Percentiles rank a stretch among this genome's conserved stretches.
phyloP scores from a whole-genome alignment of 768 basidiomycete species.

The Mycena olivaceomarginata region DNA sequence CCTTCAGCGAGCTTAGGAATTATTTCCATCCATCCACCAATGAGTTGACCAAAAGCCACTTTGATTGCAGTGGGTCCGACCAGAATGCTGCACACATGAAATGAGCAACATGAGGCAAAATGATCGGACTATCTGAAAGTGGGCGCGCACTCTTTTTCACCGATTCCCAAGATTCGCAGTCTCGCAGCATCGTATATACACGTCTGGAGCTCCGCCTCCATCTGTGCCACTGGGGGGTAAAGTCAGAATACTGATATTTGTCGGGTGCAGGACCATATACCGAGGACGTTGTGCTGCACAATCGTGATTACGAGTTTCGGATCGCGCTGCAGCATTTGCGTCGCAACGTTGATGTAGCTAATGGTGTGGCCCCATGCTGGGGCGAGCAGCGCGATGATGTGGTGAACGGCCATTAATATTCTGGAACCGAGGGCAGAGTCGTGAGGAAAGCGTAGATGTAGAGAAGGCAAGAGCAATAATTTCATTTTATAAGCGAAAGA shows the following conservation, averaged over 20 bases:
- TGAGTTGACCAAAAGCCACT: background rate
- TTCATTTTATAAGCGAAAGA: too few species aligned
- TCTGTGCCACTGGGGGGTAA: conserved; percentile 6
- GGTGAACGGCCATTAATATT: conserved; percentile 10
- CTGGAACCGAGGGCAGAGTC: too few species aligned
- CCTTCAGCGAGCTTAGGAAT: conserved; percentile 5
- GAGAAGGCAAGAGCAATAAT: too few species aligned
- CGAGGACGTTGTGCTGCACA: conserved; percentile 21
- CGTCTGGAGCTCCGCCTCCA: conserved; percentile 22
- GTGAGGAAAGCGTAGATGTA: too few species aligned
- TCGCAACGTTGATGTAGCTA: conserved; percentile 22
- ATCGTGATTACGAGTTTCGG: conserved; percentile 24
- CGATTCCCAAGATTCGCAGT: conserved; percentile 27
- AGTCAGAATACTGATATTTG: background rate
- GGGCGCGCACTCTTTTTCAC: conserved; percentile 15
- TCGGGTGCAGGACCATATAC: background rate
- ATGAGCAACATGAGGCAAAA: background rate
- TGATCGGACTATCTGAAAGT: background rate
- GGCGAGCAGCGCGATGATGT: conserved; percentile 21
- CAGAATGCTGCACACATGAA: background rate
- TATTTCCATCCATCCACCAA: conserved; percentile 7
- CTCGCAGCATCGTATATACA: conserved; percentile 19
- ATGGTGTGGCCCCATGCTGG: conserved; percentile 32
- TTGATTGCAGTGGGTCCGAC: background rate
- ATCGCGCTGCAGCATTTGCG: conserved; percentile 11